Base-by-base conservation (phyloP, 1,139 yeast genomes). In the Nadsonia starkeyi-henricii region DNA sequence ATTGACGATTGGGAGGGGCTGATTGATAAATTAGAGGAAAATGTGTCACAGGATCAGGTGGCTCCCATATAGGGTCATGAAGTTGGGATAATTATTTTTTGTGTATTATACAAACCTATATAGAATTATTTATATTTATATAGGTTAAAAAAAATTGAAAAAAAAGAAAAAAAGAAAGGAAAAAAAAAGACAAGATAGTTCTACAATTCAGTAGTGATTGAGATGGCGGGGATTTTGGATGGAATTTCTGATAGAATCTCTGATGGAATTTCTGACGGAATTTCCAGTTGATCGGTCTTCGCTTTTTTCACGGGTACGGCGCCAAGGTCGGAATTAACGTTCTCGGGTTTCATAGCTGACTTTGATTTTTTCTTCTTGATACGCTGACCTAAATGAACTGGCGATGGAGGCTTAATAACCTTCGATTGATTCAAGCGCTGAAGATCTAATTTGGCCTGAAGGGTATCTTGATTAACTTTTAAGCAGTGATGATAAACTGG, bases 1-100 rank as follows among this genome's bases (percentile, higher is more conserved):
- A 75, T 82, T 47, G 75, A 76, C 42, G 81, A 80, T 54, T 86
- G 95, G 93, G 72, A 77, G 45, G 41, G 49, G 13, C 50, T 56
- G 2, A 47, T 53, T 41, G 50, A 51, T 5, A 48, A 50, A 23
- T 44, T 54, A n/a, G 50, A 46, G 17, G 48, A 44, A 21, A 18
- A 42, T 17, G 17, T 21, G 28, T 18, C 4, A 9, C 5, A 23
- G 9, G 28, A 23, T 23, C 8, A 23, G 5, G 5, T 23, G 9
- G 28, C 9, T 9, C 28, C 28, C 8, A 23, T 23, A 23, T 23
- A 9, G 9, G 28, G 5, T 23, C 28, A 23, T 9, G 28, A 23
- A 23, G 28, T 23, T 23, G 28, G 28, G 28, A 23, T 23, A 23
- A 9, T 23, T 23, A 9, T n/a, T n/a, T n/a, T n/a, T n/a, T 5